Evolutionary conservation across 805 yeast species (phyloP), one percentile per base, ranked within the genome.

Genomic region (Starmerella potacharoeniae): DNA sequence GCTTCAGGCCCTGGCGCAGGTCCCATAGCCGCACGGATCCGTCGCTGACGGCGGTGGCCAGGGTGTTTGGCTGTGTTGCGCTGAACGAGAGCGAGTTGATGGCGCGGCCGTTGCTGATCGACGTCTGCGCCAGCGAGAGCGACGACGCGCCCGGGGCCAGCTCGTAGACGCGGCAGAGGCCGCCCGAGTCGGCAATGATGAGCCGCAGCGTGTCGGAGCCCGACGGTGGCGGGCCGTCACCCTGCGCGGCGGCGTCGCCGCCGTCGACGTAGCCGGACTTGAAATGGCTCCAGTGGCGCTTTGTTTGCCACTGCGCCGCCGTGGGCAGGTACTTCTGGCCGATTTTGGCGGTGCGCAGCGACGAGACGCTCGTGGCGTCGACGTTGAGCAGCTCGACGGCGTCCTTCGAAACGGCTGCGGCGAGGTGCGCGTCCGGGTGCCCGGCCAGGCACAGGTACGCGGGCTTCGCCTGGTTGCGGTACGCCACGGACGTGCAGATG

Each of bases 11-110:
- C 75, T 53, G 61, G 2, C 97, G 73, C 29, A 87, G 73, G 66
- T 90, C 97, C 97, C 96, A 90, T 1, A 88, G 68, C 52, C 83
- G 77, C 10, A 86, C 79, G 51, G 79, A 80, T 0, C 96, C 96
- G 60, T 84, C 87, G 39, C 76, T 77, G 31, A 86, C 84, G 0
- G 95, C 96, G 3, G 88, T 76, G 0, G 86, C 81, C 3, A 90
- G 70, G 5, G 82, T 58, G n/a, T 71, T 71, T 0, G 90, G 87
- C 55, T 56, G 60, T 37, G 39, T 52, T 28, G 54, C 17, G 58
- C 81, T 82, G 82, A 89, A 84, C 54, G 81, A 76, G 46, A 84
- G 76, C 22, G 81, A 70, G 55, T 80, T 67, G 13, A 82, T 75
- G 52, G 76, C 76, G 0, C 83, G 75, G 52, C 69, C 63, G 11